Conservation (phyloP, 495 filamentous ascomycete species). For the Massariosphaeria phaeospora region DNA sequence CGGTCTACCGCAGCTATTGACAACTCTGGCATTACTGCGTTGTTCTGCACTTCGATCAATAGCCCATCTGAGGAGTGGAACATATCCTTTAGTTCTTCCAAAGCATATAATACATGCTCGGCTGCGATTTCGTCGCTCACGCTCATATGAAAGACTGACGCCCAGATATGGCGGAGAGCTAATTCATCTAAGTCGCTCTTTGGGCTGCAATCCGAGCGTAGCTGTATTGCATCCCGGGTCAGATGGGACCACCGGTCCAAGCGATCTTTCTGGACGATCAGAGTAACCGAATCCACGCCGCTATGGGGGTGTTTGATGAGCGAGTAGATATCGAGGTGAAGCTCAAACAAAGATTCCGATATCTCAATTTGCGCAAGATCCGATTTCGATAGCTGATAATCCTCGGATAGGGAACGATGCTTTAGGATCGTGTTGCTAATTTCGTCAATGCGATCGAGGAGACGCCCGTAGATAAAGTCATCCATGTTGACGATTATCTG, state of each 20-base stretch:
- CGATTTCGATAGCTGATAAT: constrained; percentile 27
- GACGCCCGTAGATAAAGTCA: constrained; percentile 57
- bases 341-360: constrained; percentile 74
- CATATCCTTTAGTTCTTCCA: constrained; percentile 61
- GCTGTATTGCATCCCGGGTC: constrained; percentile 56
- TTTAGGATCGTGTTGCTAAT: constrained; percentile 41
- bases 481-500: constrained; percentile 64
- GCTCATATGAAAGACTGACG: constrained; percentile 67
- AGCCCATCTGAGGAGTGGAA: constrained; percentile 42
- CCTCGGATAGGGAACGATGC: neutral
- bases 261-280: constrained; percentile 60
- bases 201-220: constrained; percentile 28
- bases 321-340: constrained; percentile 82
- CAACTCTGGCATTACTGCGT: constrained; percentile 81
- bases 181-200: constrained; percentile 43
- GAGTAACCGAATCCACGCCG: constrained; percentile 55
- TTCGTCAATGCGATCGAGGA: constrained; percentile 45
- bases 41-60: constrained; percentile 71
- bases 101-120: constrained; percentile 74
- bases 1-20: constrained; percentile 74
- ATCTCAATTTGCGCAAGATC: constrained; percentile 44
- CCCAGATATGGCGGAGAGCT: constrained; percentile 71
- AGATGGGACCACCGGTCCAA: constrained; percentile 71
- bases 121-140: constrained; percentile 62
- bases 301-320: constrained; percentile 70